Evolutionary conservation across 2,329 filamentous ascomycete genomes (phyloP), one percentile per base, ranked within the genome.

Genomic region (Penicillium sp.): DNA sequence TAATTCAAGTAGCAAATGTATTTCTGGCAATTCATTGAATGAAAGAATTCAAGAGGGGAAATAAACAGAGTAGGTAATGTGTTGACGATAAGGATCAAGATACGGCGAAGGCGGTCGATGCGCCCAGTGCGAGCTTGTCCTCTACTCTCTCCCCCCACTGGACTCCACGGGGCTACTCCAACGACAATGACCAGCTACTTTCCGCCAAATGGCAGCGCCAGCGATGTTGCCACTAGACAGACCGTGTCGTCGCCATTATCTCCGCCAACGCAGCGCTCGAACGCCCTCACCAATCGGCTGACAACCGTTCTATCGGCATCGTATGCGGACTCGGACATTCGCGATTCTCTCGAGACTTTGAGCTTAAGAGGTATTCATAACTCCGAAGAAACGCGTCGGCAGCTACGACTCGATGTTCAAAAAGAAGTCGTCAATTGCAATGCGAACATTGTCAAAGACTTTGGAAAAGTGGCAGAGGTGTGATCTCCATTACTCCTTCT

Each of bases 371-470:
- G 79, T 0, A 69, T 90, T 12, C 75, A 79, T 47, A 96, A 95
- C 65, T 88, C 83, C 11, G 79, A 88, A 9, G 87, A 91, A 57
- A 86, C 84, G 2, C 81, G 93, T 43, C 83, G 92, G 5, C 85
- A 88, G 50, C 73, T 97, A 13, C 83, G 91, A 13, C 72, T 95
- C 1, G 84, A 95, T 65, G 78, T 95, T 1, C 90, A 97, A 66
- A 92, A 87, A 67, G 91, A 97, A 65, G 88, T 96, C 31, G 91
- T 97, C 49, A 83, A 92, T 57, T 90, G 87, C 71, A 96, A 97
- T 81, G 90, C 88, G 41, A 83, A 89, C 56, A 88, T 97, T 55
- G 83, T 97, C 50, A 78, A 82, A 46, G 89, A 95, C 65, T 97
- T 97, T 71, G 89, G 90, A 30, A 80, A 84, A 47, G 89, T 99